Conservation (phyloP, 306 rosid genomes). For the Urtica urens region DNA sequence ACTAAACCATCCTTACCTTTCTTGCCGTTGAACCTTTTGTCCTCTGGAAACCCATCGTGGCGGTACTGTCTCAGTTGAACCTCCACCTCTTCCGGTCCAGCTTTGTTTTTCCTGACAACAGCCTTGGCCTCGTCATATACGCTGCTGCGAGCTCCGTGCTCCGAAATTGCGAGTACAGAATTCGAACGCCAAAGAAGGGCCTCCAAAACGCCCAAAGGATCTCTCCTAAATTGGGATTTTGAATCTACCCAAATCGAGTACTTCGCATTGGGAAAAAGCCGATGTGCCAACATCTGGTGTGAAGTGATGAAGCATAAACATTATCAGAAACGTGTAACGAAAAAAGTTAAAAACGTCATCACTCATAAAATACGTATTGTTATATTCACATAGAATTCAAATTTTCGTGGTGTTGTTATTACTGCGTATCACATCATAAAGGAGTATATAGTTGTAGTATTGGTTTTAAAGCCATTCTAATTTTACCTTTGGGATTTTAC, state of each 20-base stretch:
- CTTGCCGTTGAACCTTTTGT: conserved; percentile 75
- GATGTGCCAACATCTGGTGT: conserved; percentile 82
- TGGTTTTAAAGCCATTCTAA: conserved; percentile 4
- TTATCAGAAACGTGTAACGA: too few relatives aligned
- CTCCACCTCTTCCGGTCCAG: conserved; percentile 89
- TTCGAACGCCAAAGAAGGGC: conserved; percentile 81
- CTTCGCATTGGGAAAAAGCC: conserved; percentile 79
- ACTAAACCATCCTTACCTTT: conserved; percentile 40
- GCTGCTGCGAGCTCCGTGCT: conserved; percentile 96
- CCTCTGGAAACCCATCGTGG: conserved; percentile 70
- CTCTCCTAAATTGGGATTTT: conserved; percentile 93
- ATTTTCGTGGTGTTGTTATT: too few relatives aligned
- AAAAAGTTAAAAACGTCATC: too few relatives aligned
- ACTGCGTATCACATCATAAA: too few relatives aligned
- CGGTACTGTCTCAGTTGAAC: conserved; percentile 70
- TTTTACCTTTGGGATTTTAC: conserved; percentile 89
- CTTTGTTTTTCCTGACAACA: conserved; percentile 90
- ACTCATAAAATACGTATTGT: too few relatives aligned
- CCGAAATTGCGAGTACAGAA: conserved; percentile 75
- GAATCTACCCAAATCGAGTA: conserved; percentile 98
- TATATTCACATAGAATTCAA: too few relatives aligned
- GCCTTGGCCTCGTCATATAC: conserved; percentile 94
- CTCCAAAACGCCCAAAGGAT: conserved; percentile 86
- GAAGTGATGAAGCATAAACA: neutral
- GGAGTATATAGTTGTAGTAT: neutral